Evolutionary conservation across 75 land plant genomes (phyloP).

Genomic region (Pinus taeda): DNA sequence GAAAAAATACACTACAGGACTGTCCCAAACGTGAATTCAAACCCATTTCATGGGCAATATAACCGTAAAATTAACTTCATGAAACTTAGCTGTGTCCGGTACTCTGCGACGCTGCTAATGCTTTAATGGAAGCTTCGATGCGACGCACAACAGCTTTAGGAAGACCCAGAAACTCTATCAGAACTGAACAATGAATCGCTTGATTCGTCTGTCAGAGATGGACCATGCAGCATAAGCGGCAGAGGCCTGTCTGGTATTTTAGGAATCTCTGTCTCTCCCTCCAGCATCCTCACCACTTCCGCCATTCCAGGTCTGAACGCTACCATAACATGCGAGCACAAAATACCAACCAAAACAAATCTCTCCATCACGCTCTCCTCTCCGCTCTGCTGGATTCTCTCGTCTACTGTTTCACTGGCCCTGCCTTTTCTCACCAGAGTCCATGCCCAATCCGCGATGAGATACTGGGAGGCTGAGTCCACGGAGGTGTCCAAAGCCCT

Average conservation of each 20-base stretch:
- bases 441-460: constrained; percentile 46
- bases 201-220: not conserved
- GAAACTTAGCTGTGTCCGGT: not conserved
- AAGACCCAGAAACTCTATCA: not conserved
- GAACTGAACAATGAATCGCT: not conserved
- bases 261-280: constrained; percentile 26
- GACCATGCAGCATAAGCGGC: constrained; percentile 3
- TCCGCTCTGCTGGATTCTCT: constrained; percentile 11
- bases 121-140: not conserved
- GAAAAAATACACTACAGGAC: too few species aligned
- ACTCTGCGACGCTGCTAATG: not conserved
- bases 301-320: constrained; percentile 39
- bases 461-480: not conserved
- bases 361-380: constrained; percentile 26
- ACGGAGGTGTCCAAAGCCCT: constrained; percentile 14
- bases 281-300: constrained; percentile 26
- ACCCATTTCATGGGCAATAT: not conserved
- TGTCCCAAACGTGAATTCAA: not conserved
- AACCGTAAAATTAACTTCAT: too few species aligned
- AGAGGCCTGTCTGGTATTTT: constrained; percentile 33
- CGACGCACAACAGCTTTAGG: not conserved
- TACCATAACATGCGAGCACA: constrained; percentile 39
- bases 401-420: constrained; percentile 17
- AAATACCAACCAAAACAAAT: constrained; percentile 41
- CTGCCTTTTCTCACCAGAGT: constrained; percentile 23